phyloP scores from a whole-genome alignment of 1,139 yeast genomes.

The Taiozyma onychis region DNA sequence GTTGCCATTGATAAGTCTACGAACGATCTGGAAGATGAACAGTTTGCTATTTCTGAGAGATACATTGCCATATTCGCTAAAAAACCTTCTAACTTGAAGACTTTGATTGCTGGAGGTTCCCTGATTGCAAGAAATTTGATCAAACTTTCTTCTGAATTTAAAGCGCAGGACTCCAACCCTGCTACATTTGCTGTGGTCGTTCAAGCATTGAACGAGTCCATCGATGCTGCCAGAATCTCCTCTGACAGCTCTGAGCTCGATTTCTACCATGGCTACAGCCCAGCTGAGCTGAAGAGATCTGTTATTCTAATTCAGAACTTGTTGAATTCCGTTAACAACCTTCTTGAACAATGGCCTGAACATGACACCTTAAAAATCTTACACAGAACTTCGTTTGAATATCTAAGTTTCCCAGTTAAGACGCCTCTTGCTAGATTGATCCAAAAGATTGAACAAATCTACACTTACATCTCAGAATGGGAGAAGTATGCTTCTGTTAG shows the following conservation, averaged over 20 bases:
- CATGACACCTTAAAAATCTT: slow-evolving; percentile 82
- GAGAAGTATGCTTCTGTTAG: slow-evolving; percentile 83
- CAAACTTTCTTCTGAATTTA: slow-evolving; percentile 23
- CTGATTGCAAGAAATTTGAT: slow-evolving; percentile 29
- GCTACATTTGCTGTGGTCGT: slow-evolving; percentile 40
- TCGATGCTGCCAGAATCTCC: slow-evolving; percentile 22
- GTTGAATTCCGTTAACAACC: slow-evolving; percentile 38
- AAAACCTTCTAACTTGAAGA: slow-evolving; percentile 20
- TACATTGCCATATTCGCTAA: slow-evolving; percentile 31
- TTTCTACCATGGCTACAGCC: slow-evolving; percentile 65
- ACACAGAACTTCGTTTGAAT: slow-evolving; percentile 60
- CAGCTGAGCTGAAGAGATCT: slow-evolving; percentile 57
- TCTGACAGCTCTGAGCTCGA: slow-evolving; percentile 33
- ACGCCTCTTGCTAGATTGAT: slow-evolving; percentile 76
- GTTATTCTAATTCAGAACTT: slow-evolving; percentile 46
- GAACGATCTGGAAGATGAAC: slow-evolving; percentile 29
- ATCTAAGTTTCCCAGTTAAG: slow-evolving; percentile 51
- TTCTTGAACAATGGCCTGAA: slow-evolving; percentile 84
- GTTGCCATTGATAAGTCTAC: slow-evolving; percentile 14
- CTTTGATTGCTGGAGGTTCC: slow-evolving; percentile 40
- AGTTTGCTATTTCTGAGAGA: slow-evolving; percentile 30
- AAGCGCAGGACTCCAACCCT: slow-evolving; percentile 26
- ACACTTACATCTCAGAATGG: slow-evolving; percentile 84
- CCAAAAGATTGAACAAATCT: slow-evolving; percentile 82
- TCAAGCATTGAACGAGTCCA: slow-evolving; percentile 31